Evolutionary conservation across 2,329 filamentous ascomycete species (phyloP), one percentile per base, ranked within the genome.

Genomic region (Claviceps monticola): DNA sequence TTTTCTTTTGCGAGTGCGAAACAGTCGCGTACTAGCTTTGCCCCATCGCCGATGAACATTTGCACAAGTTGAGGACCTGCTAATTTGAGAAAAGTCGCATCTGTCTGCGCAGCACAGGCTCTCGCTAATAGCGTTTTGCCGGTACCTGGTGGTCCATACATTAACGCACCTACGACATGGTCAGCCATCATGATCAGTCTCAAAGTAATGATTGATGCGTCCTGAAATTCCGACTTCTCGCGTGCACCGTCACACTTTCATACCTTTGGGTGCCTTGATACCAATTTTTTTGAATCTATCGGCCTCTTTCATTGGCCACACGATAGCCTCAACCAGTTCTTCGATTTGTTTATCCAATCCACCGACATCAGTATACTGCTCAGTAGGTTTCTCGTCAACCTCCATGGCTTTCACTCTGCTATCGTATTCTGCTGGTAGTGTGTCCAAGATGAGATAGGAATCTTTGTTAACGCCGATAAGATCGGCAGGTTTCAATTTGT

Each of bases 381-480:
- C 93, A 41, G 90, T 97, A 9, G 93, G 94, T 77, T 98, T 98
- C 78, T 98, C 94, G 63, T 98, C 93, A 7, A 98, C 93, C 74
- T 98, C 94, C 93, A 98, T 98, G 38, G 94, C 94, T 75, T 98
- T 98, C 59, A 98, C 93, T 68, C 93, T 83, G 72, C 91, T 97
- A 66, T 98, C 93, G 65, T 98, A 98, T 69, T 98, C 94, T 46
- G 93, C 93, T 1, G 93, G 93, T 58, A 98, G 76, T 23, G 93
- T 98, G 66, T 98, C 94, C 53, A 98, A 79, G 58, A 98, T 88
- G 38, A 98, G 82, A 67, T 98, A 98, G 53, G 91, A 97, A 64
- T 98, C 94, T 74, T 98, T 98, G 70, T 98, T 97, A 53, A 98
- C 90, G 69, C 93, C 93, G 56, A 98, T 98, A 47, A 98, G 78